These are phyloP conservation scores for Pythium aquatile DNA, from an alignment of 352 stramenopile species.

Conservation along the genomic window DNA sequence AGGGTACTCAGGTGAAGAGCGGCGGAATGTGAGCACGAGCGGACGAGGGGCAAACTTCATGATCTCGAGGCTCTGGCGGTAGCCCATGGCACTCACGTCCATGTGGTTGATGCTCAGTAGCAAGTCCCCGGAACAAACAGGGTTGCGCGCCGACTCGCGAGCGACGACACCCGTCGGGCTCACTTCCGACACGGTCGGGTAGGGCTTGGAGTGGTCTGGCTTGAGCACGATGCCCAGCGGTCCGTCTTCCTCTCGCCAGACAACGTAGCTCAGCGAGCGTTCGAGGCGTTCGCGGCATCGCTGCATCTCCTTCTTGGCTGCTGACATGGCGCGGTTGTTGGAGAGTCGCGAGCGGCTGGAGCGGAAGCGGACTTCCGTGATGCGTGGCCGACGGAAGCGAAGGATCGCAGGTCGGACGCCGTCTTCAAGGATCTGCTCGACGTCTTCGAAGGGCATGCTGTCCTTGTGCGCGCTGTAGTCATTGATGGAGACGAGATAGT, in stretches of 20 bases:
- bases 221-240: conserved; percentile 58
- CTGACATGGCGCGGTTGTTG: background rate
- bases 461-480: conserved; percentile 39
- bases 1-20: conserved; percentile 28
- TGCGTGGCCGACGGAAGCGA: conserved; percentile 49
- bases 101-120: conserved; percentile 74
- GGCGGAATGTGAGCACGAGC: conserved; percentile 70
- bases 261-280: conserved; percentile 56
- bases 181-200: conserved; percentile 49
- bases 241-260: conserved; percentile 68
- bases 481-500: conserved; percentile 66
- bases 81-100: conserved; percentile 57
- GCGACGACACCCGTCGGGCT: conserved; percentile 31
- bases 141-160: conserved; percentile 28
- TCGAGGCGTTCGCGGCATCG: conserved; percentile 54
- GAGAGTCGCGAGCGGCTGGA: conserved; percentile 24
- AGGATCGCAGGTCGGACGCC: conserved; percentile 63
- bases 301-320: conserved; percentile 32
- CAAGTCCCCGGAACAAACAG: conserved; percentile 45
- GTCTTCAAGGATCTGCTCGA: conserved; percentile 57
- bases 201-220: conserved; percentile 45
- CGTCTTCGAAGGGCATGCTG: conserved; percentile 41
- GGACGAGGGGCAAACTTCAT: conserved; percentile 64
- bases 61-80: conserved; percentile 52
- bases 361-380: conserved; percentile 40